Base-by-base conservation (phyloP, 163 green algal genomes). In the Chloromonas sp. region DNA sequence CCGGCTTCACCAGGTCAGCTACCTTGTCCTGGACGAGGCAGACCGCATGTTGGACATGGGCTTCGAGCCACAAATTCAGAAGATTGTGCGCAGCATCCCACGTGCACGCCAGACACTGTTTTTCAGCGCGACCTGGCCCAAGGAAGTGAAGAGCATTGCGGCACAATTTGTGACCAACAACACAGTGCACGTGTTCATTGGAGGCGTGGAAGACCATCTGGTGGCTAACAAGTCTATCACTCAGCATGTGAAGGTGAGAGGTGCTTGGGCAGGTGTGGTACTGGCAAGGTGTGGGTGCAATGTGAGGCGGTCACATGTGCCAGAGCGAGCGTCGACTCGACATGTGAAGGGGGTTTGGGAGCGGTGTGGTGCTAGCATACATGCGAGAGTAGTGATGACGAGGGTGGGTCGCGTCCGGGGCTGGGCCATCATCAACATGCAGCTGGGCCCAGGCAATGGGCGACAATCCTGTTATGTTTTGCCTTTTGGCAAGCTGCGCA, bases 41-140 rank as follows among this genome's bases (percentile, higher is more conserved):
- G 97, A 99, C 83, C 92, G 97, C 84, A 99, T 99, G 97, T 91
- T 99, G 83, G 97, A 99, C 89, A 99, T 99, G 97, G 97, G 97
- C 61, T 99, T 99, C 84, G 97, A 99, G 91, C 96, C 93, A 0
- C 92, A 98, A 88, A 98, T 98, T 71, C 91, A 96, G 84, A 92
- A 91, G 83, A 98, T 98, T 80, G 90, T 95, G 3, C 82, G 76
- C 13, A 90, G 85, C 2, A 89, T 97, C 13, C 94, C 94, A 0
- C 87, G 84, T n/a, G 82, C 94, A 78, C 92, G 95, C 61, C 96
- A 98, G 91, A 98, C 96, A 57, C 91, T 98, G 3, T 96, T 98
- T 89, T 98, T 96, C 92, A 93, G 83, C 8, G 96, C 96, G 70
- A 98, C 96, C 15, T 98, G 95, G 95, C 95, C 95, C 14, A 85